Percentiles rank a stretch among this genome's conserved stretches.
phyloP scores from a whole-genome alignment of 1,284 basidiomycete species.

The Meira nashicola region DNA sequence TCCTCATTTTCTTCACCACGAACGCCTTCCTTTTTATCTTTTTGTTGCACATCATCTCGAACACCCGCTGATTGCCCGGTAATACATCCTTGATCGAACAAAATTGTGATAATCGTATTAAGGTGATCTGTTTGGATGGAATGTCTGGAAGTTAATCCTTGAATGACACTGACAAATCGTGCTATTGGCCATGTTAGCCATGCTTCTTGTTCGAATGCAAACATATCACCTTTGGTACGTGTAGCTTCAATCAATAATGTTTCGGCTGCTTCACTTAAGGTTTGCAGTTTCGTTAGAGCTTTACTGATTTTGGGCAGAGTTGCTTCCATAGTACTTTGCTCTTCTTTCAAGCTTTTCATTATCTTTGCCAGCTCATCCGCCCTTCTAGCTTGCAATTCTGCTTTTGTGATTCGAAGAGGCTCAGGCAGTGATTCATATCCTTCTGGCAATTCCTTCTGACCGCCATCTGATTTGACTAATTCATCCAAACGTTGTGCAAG shows the following conservation, averaged over 20 bases:
- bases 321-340: neutral
- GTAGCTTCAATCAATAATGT: constrained; percentile 2
- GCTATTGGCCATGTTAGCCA: constrained; percentile 5
- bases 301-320: neutral
- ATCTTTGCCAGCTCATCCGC: neutral
- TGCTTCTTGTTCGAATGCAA: neutral
- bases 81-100: neutral
- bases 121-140: constrained; percentile 5
- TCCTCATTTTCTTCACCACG: neutral
- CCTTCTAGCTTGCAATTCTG: neutral
- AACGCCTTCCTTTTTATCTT: neutral
- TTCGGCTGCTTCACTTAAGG: constrained; percentile 3
- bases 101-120: neutral
- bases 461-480: neutral
- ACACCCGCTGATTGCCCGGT: neutral
- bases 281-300: neutral
- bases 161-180: neutral
- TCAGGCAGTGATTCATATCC: neutral
- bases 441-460: neutral
- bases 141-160: neutral
- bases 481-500: constrained; percentile 1
- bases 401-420: neutral
- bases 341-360: constrained; percentile 1
- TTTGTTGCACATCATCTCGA: neutral
- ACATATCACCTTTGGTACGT: neutral